A percentile compares a stretch with the other conserved stretches of the same genome.
phyloP scores from a whole-genome alignment of 306 rosid genomes.

The Dalbergia cultrata region DNA sequence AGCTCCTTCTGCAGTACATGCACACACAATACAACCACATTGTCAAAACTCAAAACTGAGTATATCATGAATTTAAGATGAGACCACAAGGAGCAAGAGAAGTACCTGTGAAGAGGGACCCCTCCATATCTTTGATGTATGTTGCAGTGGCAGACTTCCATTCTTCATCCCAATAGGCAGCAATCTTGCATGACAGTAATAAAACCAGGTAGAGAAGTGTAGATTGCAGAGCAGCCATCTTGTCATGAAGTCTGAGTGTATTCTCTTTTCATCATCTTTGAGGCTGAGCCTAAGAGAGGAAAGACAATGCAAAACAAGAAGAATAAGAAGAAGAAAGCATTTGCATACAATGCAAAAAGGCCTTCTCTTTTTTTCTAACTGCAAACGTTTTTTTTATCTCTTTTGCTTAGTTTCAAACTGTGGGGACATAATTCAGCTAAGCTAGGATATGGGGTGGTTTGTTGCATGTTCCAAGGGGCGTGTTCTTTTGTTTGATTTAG shows the following conservation, averaged over 20 bases:
- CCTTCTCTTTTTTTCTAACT: not conserved
- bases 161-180: conserved; percentile 56
- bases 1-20: conserved; percentile 87
- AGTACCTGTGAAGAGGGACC: conserved; percentile 81
- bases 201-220: conserved; percentile 65
- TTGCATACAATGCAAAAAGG: conserved; percentile 20
- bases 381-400: conserved; percentile 45
- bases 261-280: not conserved
- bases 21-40: conserved; percentile 30
- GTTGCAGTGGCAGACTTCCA: conserved; percentile 97
- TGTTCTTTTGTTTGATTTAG: conserved; percentile 34
- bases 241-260: too few relatives aligned
- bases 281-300: too few relatives aligned
- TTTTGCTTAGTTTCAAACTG: conserved; percentile 55
- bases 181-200: conserved; percentile 51
- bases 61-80: conserved; percentile 19
- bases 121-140: conserved; percentile 73
- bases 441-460: conserved; percentile 43
- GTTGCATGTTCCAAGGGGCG: conserved; percentile 43
- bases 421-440: conserved; percentile 51
- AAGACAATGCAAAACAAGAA: conserved; percentile 9
- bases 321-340: not conserved
- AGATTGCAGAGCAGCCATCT: conserved; percentile 64
- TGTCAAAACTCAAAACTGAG: conserved; percentile 30
- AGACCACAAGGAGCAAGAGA: conserved; percentile 33